Evolutionary conservation across 140 eudicot genomes (phyloP), one percentile per base, ranked within the genome.

Genomic region (Artemisia princeps): DNA sequence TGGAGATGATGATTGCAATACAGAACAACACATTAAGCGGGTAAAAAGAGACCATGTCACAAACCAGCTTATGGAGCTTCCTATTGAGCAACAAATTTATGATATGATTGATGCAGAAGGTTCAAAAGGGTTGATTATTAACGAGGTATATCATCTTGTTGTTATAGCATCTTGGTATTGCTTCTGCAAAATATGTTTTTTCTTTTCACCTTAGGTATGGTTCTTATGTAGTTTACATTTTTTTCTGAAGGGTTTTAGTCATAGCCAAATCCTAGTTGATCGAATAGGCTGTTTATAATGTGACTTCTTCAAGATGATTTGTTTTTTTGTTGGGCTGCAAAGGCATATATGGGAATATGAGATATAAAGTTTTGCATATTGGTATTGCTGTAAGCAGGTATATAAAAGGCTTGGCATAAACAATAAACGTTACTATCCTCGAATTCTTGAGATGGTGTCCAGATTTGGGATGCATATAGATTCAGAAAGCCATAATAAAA

Each of bases 81-180:
- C 92, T 37, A 76, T 89, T 73, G 76, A 81, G 81, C 91, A 87
- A 52, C 91, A 89, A 74, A 68, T 89, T 15, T 81, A 79, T 72
- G 96, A 86, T 63, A 77, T 89, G 79, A 72, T 89, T 74, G 85
- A 86, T 74, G 79, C 84, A 20, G 89, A 83, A 69, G 96, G 96
- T 69, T 73, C 91, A n/a, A 85, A 85, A 76, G 97, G 97, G 64
- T 64, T 91, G 85, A 80, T 74, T 13, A 64, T 72, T 50, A 65
- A 73, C 0, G 95, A 90, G 79, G 94, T 86, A 59, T 60, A 72
- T 64, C 51, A 53, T 66, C 66, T 15, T 62, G 58, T 54, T 53
- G 40, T 24, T 46, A 15, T 59, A 69, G 3, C 23, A 51, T 60
- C 15, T 12, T 48, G 11, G 1, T 48, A 48, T 11, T 48, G 5